Evolutionary conservation across 225 moss, liverwort and hornwort species (phyloP).

Genomic region (Rhytidiadelphus loreus): DNA sequence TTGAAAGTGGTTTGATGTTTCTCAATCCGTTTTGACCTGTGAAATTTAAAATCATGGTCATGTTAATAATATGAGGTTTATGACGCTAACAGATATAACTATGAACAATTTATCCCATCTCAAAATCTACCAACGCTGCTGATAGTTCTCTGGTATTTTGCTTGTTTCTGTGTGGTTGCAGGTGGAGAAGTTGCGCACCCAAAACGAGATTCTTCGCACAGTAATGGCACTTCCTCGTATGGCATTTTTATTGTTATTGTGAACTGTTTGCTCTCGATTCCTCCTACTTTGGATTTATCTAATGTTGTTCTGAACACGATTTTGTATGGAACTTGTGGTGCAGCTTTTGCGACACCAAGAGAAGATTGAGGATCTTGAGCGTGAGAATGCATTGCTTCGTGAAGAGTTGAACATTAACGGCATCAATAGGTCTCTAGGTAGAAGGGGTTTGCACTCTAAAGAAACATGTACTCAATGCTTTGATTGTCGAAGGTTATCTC

Average conservation of each 20-base stretch:
- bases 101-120: neutral
- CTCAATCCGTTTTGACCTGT: neutral
- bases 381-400: slow-evolving; percentile 21
- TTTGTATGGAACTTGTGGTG: neutral
- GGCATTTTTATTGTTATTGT: neutral
- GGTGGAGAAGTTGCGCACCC: slow-evolving; percentile 31
- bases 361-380: slow-evolving; percentile 41
- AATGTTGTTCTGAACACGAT: neutral
- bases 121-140: neutral
- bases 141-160: neutral
- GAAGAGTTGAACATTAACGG: slow-evolving; percentile 16
- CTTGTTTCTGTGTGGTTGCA: neutral
- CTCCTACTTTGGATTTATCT: neutral
- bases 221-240: slow-evolving; percentile 3
- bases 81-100: neutral
- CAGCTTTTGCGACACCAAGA: slow-evolving; percentile 57
- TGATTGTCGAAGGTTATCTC: slow-evolving; percentile 36
- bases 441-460: neutral
- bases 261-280: neutral
- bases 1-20: neutral
- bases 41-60: neutral
- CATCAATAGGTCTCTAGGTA: neutral
- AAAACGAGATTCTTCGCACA: slow-evolving; percentile 47
- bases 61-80: neutral
- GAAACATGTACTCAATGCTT: slow-evolving; percentile 14